A percentile compares a stretch with the other conserved stretches of the same genome.
Conservation (phyloP, 192 early-diverging fungal genomes). For the Coemansia sp. region DNA sequence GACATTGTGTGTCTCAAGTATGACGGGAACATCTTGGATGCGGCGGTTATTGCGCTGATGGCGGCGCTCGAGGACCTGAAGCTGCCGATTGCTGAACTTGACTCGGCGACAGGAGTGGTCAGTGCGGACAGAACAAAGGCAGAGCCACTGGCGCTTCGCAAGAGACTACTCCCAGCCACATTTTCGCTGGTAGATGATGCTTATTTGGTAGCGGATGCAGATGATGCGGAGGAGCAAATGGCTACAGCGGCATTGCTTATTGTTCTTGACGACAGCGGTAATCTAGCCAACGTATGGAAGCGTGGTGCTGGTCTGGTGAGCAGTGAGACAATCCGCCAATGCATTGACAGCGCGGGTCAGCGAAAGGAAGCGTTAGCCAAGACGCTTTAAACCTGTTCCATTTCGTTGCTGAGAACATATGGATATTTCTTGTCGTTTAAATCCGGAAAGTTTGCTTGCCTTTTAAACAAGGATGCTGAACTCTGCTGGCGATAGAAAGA, state of each 20-base stretch:
- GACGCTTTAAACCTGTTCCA: not conserved
- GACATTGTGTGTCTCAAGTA: conserved; percentile 91
- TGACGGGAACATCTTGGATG: conserved; percentile 90
- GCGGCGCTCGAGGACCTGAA: conserved; percentile 76
- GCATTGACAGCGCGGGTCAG: conserved; percentile 18
- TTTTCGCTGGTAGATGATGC: conserved; percentile 42
- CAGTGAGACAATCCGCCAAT: conserved; percentile 25
- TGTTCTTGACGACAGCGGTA: conserved; percentile 22
- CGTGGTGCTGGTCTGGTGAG: conserved; percentile 31
- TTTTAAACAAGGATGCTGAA: too few relatives aligned
- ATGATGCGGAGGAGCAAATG: conserved; percentile 50
- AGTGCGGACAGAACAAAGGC: conserved; percentile 44
- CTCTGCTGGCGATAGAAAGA: too few relatives aligned
- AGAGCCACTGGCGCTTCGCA: conserved; percentile 10
- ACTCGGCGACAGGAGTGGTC: conserved; percentile 67
- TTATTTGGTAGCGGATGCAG: conserved; percentile 49
- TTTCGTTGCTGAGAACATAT: too few relatives aligned
- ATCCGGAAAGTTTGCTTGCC: too few relatives aligned
- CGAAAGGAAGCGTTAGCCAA: conserved; percentile 17
- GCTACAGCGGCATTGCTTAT: conserved; percentile 28
- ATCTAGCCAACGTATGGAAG: conserved; percentile 51
- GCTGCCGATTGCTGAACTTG: conserved; percentile 68
- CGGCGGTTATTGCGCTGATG: conserved; percentile 72
- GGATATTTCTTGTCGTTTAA: too few relatives aligned
- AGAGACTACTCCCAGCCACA: conserved; percentile 34